A percentile compares a stretch with the other conserved stretches of the same genome.
Conservation (phyloP, 2,329 filamentous ascomycete species). For the Scedosporium dehoogii region DNA sequence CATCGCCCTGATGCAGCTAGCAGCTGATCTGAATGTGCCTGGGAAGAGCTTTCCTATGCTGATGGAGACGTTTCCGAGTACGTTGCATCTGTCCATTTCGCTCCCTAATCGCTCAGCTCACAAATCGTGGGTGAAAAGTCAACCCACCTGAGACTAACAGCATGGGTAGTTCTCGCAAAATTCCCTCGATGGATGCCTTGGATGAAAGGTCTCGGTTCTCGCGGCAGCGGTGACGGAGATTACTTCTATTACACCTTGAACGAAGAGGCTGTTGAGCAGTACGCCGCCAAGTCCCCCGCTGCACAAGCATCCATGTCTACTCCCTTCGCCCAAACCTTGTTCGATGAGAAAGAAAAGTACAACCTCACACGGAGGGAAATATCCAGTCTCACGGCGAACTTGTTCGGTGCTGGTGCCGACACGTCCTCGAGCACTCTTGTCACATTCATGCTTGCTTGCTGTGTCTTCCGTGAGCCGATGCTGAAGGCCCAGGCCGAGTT, state of each 20-base stretch:
- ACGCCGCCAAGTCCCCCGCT: conserved; percentile 20
- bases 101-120: conserved; percentile 24
- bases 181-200: conserved; percentile 22
- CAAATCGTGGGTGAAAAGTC: neutral
- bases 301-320: neutral
- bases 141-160: neutral
- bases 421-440: conserved; percentile 19
- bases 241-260: conserved; percentile 43
- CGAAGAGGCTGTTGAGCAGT: conserved; percentile 30
- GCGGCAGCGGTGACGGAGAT: conserved; percentile 28
- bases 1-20: conserved; percentile 47
- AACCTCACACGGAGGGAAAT: conserved; percentile 32
- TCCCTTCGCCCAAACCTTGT: conserved; percentile 33
- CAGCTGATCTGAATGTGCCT: conserved; percentile 44
- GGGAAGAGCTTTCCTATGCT: conserved; percentile 46
- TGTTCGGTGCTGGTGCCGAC: conserved; percentile 24
- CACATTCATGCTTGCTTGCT: conserved; percentile 39
- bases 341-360: conserved; percentile 37
- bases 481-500: conserved; percentile 38
- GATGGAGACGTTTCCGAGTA: conserved; percentile 43
- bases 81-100: conserved; percentile 33
- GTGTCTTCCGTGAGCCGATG: conserved; percentile 35
- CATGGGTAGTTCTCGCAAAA: neutral
- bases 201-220: conserved; percentile 33
- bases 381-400: conserved; percentile 33